A percentile compares a stretch with the other conserved stretches of the same genome.
Conservation (phyloP, 495 filamentous ascomycete genomes). For the Bacidia gigantensis region DNA sequence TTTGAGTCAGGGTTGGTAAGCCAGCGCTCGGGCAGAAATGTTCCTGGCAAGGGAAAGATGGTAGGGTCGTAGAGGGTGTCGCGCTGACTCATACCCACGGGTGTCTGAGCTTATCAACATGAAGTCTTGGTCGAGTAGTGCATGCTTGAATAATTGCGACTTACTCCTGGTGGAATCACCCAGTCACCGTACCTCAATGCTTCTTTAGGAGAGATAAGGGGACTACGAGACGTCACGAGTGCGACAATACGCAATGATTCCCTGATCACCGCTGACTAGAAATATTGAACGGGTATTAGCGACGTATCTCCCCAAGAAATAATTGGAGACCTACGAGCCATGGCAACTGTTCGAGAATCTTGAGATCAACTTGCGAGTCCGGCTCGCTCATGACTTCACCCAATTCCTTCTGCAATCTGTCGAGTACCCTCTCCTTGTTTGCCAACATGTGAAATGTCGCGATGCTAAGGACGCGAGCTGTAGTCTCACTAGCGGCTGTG, state of each 20-base stretch:
- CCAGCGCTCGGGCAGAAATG: slow-evolving; percentile 40
- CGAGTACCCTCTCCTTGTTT: slow-evolving; percentile 7
- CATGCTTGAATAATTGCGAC: slow-evolving; percentile 19
- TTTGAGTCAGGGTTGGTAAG: slow-evolving; percentile 17
- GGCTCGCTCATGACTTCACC: slow-evolving; percentile 5
- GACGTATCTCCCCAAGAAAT: slow-evolving; percentile 23
- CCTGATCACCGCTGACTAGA: slow-evolving; percentile 6
- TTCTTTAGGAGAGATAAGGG: slow-evolving; percentile 28
- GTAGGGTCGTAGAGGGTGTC: slow-evolving; percentile 33
- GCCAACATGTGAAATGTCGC: slow-evolving; percentile 22
- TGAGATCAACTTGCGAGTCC: background rate
- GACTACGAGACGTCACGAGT: slow-evolving; percentile 28
- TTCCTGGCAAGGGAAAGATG: slow-evolving; percentile 34
- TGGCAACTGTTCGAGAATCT: slow-evolving; percentile 12
- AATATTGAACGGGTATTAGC: background rate
- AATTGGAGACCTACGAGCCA: background rate
- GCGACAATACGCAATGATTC: slow-evolving; percentile 22
- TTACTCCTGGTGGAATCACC: slow-evolving; percentile 13
- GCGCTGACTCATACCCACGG: slow-evolving; percentile 25
- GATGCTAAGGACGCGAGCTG: slow-evolving; percentile 18
- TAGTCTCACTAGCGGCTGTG: slow-evolving; percentile 23
- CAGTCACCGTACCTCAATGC: slow-evolving; percentile 30
- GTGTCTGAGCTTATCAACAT: background rate
- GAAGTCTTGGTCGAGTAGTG: too few relatives aligned
- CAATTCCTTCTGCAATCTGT: slow-evolving; percentile 15